Base-by-base conservation (phyloP, 805 yeast genomes). In the Helenozyma rhizophorensis region DNA sequence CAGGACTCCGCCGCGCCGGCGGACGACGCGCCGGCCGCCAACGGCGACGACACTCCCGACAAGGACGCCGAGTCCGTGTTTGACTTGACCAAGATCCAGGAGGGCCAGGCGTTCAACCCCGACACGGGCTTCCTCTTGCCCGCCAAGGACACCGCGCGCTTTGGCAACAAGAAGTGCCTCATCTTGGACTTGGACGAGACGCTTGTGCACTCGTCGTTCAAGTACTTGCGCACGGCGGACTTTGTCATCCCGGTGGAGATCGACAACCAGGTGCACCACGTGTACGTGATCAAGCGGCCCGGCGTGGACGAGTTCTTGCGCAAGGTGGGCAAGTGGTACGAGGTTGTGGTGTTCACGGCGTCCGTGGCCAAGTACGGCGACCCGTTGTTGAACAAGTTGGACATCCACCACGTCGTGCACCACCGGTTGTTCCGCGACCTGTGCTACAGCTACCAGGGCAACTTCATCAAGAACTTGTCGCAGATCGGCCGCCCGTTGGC, bases 221-320 rank as follows among this genome's bases (percentile, higher is more conserved):
- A 90, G 58, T 87, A 82, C 57, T 72, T 93, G 36, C 77, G 94
- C 39, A 83, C 88, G 27, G 95, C 96, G 1, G 99, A 93, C 62
- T 93, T 93, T 62, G 94, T 94, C 28, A 86, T 93, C 30, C 97
- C 98, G 11, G 98, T 93, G 33, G 97, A 90, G 57, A 90, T 93
- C 42, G 97, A 93, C 50, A 81, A 81, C 49, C 90, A 85, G 56
- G 72, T 80, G 21, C 97, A 93, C 58, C 90, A 86, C 51, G 98
- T 93, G 27, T 93, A 88, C 56, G 98, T 93, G 15, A 88, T 89
- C 36, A 93, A 93, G 55, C 75, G 99, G 50, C 99, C 99, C 1
- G 98, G 98, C 1, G 97, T 94, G 31, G 98, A 93, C 60, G 94
- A 86, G 54, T 93, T 93, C 52, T 68, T 93, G 66, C 67, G 65